These are phyloP conservation scores for Lentinula sp. DNA, from an alignment of 768 basidiomycete genomes.

Conservation along the genomic window DNA sequence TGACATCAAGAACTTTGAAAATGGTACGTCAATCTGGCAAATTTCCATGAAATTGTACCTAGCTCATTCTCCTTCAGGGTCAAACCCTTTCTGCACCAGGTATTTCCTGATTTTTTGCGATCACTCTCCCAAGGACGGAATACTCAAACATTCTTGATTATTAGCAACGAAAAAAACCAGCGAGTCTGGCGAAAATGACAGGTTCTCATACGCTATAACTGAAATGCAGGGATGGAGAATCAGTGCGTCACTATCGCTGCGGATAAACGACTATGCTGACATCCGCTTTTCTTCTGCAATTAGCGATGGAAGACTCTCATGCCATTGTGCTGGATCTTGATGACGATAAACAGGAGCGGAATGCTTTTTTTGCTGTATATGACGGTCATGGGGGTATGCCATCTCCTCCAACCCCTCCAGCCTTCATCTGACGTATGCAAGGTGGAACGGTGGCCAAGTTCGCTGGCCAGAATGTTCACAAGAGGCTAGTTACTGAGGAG, in stretches of 20 bases:
- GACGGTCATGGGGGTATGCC: constrained; percentile 93
- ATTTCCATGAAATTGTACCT: neutral
- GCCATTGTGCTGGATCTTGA: constrained; percentile 68
- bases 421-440: constrained; percentile 21
- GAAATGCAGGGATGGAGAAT: constrained; percentile 99
- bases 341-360: constrained; percentile 35
- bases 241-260: constrained; percentile 52
- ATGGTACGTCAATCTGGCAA: neutral
- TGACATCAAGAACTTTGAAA: neutral
- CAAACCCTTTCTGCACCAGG: constrained; percentile 83
- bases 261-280: constrained; percentile 5
- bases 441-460: constrained; percentile 82
- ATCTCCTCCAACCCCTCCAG: constrained; percentile 4
- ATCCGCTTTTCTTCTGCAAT: constrained; percentile 14
- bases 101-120: constrained; percentile 23
- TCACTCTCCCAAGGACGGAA: neutral
- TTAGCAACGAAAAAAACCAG: constrained; percentile 81
- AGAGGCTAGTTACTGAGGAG: constrained; percentile 67
- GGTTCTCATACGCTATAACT: constrained; percentile 70
- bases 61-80: constrained; percentile 42
- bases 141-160: constrained; percentile 10
- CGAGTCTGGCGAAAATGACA: constrained; percentile 62
- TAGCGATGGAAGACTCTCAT: constrained; percentile 98
- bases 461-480: constrained; percentile 81
- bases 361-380: constrained; percentile 93